Evolutionary conservation across 352 stramenopile species (phyloP).

Genomic region (Peronosclerospora sorghi): DNA sequence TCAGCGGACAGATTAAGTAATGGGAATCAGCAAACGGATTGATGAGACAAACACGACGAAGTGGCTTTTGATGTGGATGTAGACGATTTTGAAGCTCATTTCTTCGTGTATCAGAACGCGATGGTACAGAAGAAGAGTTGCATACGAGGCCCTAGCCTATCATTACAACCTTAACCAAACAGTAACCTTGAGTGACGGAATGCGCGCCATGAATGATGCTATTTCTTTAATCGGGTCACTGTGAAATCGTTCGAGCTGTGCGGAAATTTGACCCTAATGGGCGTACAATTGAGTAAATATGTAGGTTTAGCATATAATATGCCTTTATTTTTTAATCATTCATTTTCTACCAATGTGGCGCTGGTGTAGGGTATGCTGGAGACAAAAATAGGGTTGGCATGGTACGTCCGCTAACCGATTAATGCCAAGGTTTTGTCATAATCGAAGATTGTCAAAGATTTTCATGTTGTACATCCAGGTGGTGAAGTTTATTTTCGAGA

Average conservation of each 20-base stretch:
- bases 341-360: slow-evolving; percentile 88
- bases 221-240: slow-evolving; percentile 91
- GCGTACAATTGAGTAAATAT: slow-evolving; percentile 67
- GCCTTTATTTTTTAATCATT: slow-evolving; percentile 79
- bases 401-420: slow-evolving; percentile 19
- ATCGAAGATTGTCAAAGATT: slow-evolving; percentile 4
- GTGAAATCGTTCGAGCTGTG: slow-evolving; percentile 73
- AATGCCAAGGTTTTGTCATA: neutral
- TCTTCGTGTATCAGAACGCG: slow-evolving; percentile 60
- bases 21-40: slow-evolving; percentile 63
- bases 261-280: slow-evolving; percentile 53
- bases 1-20: slow-evolving; percentile 71
- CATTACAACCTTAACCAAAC: slow-evolving; percentile 73
- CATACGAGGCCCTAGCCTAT: slow-evolving; percentile 18
- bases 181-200: slow-evolving; percentile 90
- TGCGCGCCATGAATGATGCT: slow-evolving; percentile 95
- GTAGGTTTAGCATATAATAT: too few relatives aligned
- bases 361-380: slow-evolving; percentile 74
- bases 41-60: slow-evolving; percentile 69
- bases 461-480: slow-evolving; percentile 19
- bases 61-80: slow-evolving; percentile 81
- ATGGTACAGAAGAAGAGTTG: slow-evolving; percentile 38
- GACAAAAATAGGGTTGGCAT: slow-evolving; percentile 55
- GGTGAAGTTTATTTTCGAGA: slow-evolving; percentile 85
- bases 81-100: slow-evolving; percentile 78